These are phyloP conservation scores for Lepidopterella palustris DNA, from an alignment of 495 filamentous ascomycete genomes.

Conservation along the genomic window DNA sequence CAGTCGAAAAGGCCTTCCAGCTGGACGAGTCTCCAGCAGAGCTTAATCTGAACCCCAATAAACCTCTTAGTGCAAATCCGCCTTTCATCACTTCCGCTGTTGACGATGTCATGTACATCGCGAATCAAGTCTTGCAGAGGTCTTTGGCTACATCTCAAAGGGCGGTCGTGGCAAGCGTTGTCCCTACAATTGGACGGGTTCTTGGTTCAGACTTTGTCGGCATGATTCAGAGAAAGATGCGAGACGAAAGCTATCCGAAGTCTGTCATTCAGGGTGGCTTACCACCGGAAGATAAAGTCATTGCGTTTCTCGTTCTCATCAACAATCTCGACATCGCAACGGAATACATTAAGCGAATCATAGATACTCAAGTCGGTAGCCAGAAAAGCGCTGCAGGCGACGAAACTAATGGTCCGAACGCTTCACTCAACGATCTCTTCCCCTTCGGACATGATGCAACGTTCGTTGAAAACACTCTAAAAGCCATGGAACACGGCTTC, in stretches of 20 bases:
- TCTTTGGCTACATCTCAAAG: constrained; percentile 79
- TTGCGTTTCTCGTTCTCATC: constrained; percentile 83
- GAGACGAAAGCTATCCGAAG: constrained; percentile 85
- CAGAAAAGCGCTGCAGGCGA: constrained; percentile 17
- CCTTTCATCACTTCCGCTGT: constrained; percentile 94
- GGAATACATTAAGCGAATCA: constrained; percentile 84
- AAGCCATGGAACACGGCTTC: constrained; percentile 63
- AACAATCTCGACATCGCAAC: constrained; percentile 89
- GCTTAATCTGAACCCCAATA: constrained; percentile 64
- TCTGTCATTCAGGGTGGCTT: constrained; percentile 63
- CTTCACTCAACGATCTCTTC: constrained; percentile 58
- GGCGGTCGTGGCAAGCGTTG: constrained; percentile 63
- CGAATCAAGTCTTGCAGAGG: constrained; percentile 81
- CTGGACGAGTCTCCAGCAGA: constrained; percentile 88
- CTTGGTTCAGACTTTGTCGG: constrained; percentile 88
- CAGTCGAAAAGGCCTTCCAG: constrained; percentile 95
- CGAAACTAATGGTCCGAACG: constrained; percentile 2
- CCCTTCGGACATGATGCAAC: constrained; percentile 67
- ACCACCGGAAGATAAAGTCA: constrained; percentile 75
- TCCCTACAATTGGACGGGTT: constrained; percentile 76
- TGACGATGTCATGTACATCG: constrained; percentile 99
- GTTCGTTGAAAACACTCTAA: constrained; percentile 59
- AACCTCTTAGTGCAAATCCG: constrained; percentile 60
- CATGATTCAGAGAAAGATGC: constrained; percentile 97
- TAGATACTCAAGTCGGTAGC: constrained; percentile 54